Percentiles rank a stretch among this genome's conserved stretches.
phyloP scores from a whole-genome alignment of 306 rosid genomes.

The Styphnolobium japonicum region DNA sequence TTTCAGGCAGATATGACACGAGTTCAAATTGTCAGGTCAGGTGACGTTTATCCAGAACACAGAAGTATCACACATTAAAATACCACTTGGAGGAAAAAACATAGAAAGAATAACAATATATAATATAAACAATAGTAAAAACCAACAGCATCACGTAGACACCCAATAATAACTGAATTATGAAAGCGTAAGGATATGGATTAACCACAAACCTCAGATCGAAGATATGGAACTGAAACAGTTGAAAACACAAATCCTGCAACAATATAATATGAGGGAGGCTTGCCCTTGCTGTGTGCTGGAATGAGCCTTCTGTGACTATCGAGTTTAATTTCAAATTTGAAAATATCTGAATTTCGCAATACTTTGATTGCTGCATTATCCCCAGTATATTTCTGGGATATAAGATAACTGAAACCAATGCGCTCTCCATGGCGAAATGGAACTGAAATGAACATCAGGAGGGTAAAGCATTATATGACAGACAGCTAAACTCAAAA shows the following conservation, averaged over 20 bases:
- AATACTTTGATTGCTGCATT: constrained; percentile 59
- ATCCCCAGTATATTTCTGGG: constrained; percentile 78
- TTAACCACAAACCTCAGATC: constrained; percentile 80
- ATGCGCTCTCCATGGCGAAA: constrained; percentile 97
- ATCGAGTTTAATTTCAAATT: constrained; percentile 57
- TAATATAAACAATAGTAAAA: constrained; percentile 4
- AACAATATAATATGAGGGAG: constrained; percentile 92
- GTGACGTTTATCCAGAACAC: background rate
- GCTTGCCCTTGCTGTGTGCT: constrained; percentile 84
- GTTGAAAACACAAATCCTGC: constrained; percentile 89
- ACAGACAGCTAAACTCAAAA: constrained; percentile 25
- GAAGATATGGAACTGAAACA: constrained; percentile 95
- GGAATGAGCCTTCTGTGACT: constrained; percentile 82
- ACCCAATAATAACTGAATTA: background rate
- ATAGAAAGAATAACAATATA: background rate
- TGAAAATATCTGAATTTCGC: constrained; percentile 57
- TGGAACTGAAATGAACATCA: constrained; percentile 74
- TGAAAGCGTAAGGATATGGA: constrained; percentile 4
- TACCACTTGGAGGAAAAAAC: background rate
- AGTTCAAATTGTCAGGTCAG: constrained; percentile 9
- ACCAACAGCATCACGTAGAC: background rate
- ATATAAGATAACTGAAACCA: constrained; percentile 88
- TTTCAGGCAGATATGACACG: background rate
- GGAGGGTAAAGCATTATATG: constrained; percentile 51
- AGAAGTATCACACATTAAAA: background rate